Conservation (phyloP, 192 early-diverging fungal genomes). For the Coemansia nantahalensis region DNA sequence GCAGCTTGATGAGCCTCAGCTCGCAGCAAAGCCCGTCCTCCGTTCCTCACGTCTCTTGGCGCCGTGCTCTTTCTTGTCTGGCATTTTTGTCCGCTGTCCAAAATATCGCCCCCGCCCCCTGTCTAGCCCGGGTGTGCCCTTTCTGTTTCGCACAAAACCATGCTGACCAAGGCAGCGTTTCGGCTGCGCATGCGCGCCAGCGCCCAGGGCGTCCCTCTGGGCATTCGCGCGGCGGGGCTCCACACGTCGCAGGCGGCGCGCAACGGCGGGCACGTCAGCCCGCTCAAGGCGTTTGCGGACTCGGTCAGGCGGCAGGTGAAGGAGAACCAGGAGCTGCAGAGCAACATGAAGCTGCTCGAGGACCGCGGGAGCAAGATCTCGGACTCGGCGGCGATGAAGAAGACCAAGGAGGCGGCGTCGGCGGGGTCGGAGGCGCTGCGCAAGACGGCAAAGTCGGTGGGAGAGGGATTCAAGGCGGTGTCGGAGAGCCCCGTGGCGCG, state of each 20-base stretch:
- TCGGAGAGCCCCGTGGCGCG: constrained; percentile 76
- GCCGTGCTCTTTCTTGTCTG: too few species aligned
- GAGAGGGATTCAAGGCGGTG: constrained; percentile 65
- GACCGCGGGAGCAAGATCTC: constrained; percentile 77
- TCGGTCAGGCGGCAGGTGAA: constrained; percentile 88
- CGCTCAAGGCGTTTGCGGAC: constrained; percentile 81
- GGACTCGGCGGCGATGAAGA: constrained; percentile 84
- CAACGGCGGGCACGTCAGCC: constrained; percentile 53
- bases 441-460: constrained; percentile 68
- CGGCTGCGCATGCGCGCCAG: neutral
- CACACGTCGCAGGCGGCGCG: constrained; percentile 27
- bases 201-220: neutral
- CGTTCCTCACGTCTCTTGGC: too few species aligned
- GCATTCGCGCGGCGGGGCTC: too few species aligned
- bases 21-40: too few species aligned
- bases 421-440: constrained; percentile 60
- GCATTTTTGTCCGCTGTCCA: too few species aligned
- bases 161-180: constrained; percentile 9
- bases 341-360: constrained; percentile 86
- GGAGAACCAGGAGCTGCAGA: constrained; percentile 92
- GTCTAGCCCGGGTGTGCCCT: too few species aligned
- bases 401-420: constrained; percentile 71
- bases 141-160: too few species aligned
- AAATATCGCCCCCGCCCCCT: too few species aligned
- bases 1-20: too few species aligned